Conservation (phyloP, 2,329 filamentous ascomycete species). For the Lachnellula hyalina region DNA sequence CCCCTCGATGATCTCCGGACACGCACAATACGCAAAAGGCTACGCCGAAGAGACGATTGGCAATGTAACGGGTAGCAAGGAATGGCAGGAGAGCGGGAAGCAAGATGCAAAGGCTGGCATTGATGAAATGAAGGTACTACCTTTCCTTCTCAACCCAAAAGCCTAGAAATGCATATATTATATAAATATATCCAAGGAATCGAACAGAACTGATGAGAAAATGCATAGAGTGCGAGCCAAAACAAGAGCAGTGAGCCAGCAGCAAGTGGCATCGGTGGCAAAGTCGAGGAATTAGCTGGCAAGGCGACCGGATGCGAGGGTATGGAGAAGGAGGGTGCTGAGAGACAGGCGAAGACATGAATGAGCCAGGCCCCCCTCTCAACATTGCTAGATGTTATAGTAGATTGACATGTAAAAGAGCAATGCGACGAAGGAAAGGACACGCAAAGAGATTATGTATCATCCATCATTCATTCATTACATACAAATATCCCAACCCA, state of each 20-base stretch:
- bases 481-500: background rate
- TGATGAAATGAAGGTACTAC: conserved; percentile 44
- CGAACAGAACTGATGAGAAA: background rate
- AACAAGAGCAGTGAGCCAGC: conserved; percentile 13
- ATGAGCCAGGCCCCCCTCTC: background rate
- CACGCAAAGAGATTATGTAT: background rate
- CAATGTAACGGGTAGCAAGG: conserved; percentile 53
- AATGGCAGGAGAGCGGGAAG: conserved; percentile 60
- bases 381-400: too few species aligned
- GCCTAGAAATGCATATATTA: too few species aligned
- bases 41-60: conserved; percentile 53
- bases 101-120: conserved; percentile 59
- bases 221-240: conserved; percentile 8
- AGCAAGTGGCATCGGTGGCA: conserved; percentile 37
- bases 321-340: conserved; percentile 59
- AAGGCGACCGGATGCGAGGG: conserved; percentile 62
- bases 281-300: conserved; percentile 59
- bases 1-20: conserved; percentile 56
- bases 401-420: background rate
- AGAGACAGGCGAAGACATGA: conserved; percentile 34
- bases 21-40: conserved; percentile 65
- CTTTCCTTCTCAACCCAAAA: too few species aligned
- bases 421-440: background rate
- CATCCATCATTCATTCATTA: conserved; percentile 7
- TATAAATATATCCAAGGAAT: too few species aligned